Evolutionary conservation across 345 rosid species (phyloP).

Genomic region (Hibiscus syriacus): DNA sequence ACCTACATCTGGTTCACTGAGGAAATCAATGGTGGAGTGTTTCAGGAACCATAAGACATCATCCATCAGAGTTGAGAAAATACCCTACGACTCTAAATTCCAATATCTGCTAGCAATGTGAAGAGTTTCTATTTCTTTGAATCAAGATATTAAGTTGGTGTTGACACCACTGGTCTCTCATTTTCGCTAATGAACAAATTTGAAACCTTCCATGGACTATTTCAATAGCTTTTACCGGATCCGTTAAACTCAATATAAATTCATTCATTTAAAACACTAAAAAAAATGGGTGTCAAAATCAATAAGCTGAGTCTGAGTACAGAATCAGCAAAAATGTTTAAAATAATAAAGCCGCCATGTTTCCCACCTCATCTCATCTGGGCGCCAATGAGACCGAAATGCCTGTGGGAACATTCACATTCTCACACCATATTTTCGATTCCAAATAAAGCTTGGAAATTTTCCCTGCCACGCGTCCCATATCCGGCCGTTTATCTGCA

Average conservation of each 20-base stretch:
- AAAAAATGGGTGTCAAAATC: background rate
- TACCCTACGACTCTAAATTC: constrained; percentile 77
- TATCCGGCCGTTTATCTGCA: constrained; percentile 60
- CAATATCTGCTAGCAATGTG: constrained; percentile 74
- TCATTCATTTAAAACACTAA: too few relatives aligned
- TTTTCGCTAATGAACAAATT: too few relatives aligned
- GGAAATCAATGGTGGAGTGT: constrained; percentile 91
- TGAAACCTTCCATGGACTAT: too few relatives aligned
- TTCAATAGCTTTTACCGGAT: too few relatives aligned
- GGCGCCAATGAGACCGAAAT: constrained; percentile 67
- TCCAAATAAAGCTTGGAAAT: constrained; percentile 61
- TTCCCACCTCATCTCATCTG: constrained; percentile 39
- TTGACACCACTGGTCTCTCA: too few relatives aligned
- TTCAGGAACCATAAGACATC: constrained; percentile 39
- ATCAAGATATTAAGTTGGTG: background rate
- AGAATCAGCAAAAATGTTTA: background rate
- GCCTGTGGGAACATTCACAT: constrained; percentile 33
- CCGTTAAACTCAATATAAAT: too few relatives aligned
- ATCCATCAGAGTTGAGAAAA: constrained; percentile 48
- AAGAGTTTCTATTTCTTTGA: background rate
- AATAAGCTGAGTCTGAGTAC: background rate
- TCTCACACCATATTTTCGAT: constrained; percentile 49
- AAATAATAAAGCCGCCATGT: background rate
- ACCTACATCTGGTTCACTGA: constrained; percentile 71
- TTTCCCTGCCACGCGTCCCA: constrained; percentile 82